phyloP scores from a whole-genome alignment of 257 asterid species.

The Ehretia macrophylla region DNA sequence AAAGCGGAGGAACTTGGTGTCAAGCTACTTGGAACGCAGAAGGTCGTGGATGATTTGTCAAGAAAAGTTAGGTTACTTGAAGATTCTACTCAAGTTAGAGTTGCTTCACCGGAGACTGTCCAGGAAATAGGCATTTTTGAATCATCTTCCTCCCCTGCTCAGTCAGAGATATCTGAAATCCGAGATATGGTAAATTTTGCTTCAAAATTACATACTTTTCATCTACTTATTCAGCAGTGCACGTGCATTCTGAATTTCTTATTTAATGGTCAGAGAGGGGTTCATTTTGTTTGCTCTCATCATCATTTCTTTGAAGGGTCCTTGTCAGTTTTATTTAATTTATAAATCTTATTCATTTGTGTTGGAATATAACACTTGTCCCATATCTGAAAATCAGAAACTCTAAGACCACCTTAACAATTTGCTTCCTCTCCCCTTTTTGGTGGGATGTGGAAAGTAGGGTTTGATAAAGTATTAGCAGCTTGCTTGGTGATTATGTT shows the following conservation, averaged over 20 bases:
- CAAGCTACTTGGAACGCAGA: slow-evolving; percentile 59
- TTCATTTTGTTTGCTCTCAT: not conserved
- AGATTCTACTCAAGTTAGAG: slow-evolving; percentile 45
- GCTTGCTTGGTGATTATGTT: too few species aligned
- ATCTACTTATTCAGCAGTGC: too few species aligned
- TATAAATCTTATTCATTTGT: too few species aligned
- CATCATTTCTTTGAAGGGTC: too few species aligned
- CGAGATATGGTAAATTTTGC: slow-evolving; percentile 62
- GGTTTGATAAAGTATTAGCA: too few species aligned
- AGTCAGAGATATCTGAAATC: slow-evolving; percentile 87
- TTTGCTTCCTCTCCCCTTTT: too few species aligned
- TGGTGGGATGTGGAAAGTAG: too few species aligned
- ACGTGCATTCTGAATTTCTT: not conserved
- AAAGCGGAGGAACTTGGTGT: slow-evolving; percentile 65
- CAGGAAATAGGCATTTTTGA: slow-evolving; percentile 57
- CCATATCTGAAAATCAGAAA: too few species aligned
- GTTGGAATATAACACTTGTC: too few species aligned
- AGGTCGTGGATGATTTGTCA: slow-evolving; percentile 63
- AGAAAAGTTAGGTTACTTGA: slow-evolving; percentile 69
- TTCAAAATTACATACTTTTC: too few species aligned
- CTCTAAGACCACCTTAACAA: too few species aligned
- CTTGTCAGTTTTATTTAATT: too few species aligned
- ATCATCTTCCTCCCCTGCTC: slow-evolving; percentile 40
- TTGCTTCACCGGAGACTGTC: slow-evolving; percentile 37
- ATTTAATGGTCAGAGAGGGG: not conserved